Base-by-base conservation (phyloP, 805 yeast genomes). In the Candida tallmaniae region DNA sequence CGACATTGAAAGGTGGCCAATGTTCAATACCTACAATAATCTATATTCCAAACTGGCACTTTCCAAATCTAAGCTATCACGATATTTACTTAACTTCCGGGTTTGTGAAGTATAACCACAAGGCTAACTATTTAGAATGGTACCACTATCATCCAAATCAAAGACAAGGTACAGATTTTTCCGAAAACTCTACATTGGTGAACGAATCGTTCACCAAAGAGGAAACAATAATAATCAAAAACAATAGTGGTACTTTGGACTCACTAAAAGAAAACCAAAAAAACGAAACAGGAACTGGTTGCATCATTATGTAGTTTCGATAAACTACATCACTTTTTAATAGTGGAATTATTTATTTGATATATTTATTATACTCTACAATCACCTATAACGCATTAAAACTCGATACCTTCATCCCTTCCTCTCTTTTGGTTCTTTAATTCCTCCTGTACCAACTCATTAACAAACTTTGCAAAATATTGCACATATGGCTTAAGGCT, bases 1-100 rank as follows among this genome's bases (percentile, higher is more conserved):
- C 34, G 6, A 23, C 38, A 18, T 29, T 36, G 14, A 39, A 35
- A 16, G 29, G 21, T 9, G 39, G 32, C 6, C 21, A 12, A 3
- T 10, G 12, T 1, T 19, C 34, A 6, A 31, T 30, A 2, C 79
- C 87, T 2, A 80, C 90, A 0, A 56, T 72, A 30, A 72, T 89
- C 2, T 83, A 67, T 48, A 48, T 87, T 18, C 97, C 97, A 0
- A 66, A 65, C 17, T 71, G 78, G 67, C 96, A 89, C 53, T 88
- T 73, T 29, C 65, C 77, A 60, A 30, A 51, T 56, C 30, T 76
- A 65, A 36, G 68, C 63, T 39, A 63, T 68, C 55, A 52, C 9
- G 70, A 68, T 11, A 67, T 84, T 6, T 62, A 60, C 12, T 61
- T 77, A 10, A 65, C 78, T 3, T 61, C 77, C 1, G 95, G 95